Percentiles rank a stretch among this genome's conserved stretches.
These are phyloP conservation scores for Castanea crenata DNA, from an alignment of 306 rosid genomes.

Conservation along the genomic window DNA sequence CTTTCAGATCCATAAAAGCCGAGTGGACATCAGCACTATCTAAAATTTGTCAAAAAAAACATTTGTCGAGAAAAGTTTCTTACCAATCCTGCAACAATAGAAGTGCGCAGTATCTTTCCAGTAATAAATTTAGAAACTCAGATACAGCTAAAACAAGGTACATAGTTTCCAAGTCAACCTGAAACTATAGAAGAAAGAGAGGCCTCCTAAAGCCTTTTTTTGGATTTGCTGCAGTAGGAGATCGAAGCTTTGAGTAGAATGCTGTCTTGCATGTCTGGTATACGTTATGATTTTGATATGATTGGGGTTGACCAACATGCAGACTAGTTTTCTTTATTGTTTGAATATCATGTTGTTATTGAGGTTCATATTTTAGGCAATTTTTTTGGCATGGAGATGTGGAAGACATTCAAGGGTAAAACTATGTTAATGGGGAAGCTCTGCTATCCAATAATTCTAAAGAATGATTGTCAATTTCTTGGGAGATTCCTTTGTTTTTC, in stretches of 20 bases:
- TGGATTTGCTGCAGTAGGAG: conserved; percentile 19
- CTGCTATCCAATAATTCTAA: neutral
- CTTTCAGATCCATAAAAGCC: conserved; percentile 87
- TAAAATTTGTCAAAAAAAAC: conserved; percentile 28
- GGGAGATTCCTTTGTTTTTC: neutral
- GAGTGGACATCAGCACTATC: conserved; percentile 68
- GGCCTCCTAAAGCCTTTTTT: conserved; percentile 16
- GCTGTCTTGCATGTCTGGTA: conserved; percentile 16
- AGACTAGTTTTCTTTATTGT: conserved; percentile 19
- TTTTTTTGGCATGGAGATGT: neutral
- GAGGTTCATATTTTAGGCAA: neutral
- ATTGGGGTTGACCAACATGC: neutral
- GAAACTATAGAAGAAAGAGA: conserved; percentile 11
- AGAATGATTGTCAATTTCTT: neutral
- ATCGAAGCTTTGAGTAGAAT: conserved; percentile 7
- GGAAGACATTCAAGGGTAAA: neutral
- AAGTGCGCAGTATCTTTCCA: conserved; percentile 3
- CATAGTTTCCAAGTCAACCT: conserved; percentile 23
- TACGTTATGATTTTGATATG: conserved; percentile 14
- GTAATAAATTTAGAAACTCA: conserved; percentile 1
- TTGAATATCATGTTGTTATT: conserved; percentile 1
- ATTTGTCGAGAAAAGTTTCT: conserved; percentile 4
- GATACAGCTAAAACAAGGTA: conserved; percentile 21
- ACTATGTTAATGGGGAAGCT: neutral
- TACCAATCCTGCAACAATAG: conserved; percentile 6